phyloP scores from a whole-genome alignment of 345 rosid genomes.

The Citrus maxima region DNA sequence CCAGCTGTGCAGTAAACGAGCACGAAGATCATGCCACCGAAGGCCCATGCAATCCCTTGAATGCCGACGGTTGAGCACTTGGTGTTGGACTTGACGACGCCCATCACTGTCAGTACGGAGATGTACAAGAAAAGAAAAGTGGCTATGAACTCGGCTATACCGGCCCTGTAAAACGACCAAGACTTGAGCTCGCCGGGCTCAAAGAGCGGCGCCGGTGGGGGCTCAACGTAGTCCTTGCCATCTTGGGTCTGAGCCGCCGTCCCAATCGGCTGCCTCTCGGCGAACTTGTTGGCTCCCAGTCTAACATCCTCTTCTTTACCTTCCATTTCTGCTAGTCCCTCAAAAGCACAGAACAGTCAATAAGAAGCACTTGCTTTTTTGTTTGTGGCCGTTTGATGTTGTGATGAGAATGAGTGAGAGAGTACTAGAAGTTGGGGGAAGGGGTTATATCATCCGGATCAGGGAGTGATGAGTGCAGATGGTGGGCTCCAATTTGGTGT shows the following conservation, averaged over 20 bases:
- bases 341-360: background rate
- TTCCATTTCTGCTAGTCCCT: conserved; percentile 23
- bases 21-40: conserved; percentile 65
- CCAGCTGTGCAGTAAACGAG: conserved; percentile 66
- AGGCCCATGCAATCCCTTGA: conserved; percentile 66
- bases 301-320: conserved; percentile 56
- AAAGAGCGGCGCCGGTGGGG: conserved; percentile 48
- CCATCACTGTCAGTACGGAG: conserved; percentile 53
- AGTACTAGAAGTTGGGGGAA: background rate
- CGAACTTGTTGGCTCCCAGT: conserved; percentile 52
- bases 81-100: conserved; percentile 21
- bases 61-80: conserved; percentile 51
- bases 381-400: background rate
- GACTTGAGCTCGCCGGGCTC: conserved; percentile 36
- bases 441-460: conserved; percentile 18
- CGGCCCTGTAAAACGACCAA: conserved; percentile 56
- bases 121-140: conserved; percentile 49
- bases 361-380: background rate
- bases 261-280: conserved; percentile 51
- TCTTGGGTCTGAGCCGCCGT: conserved; percentile 48
- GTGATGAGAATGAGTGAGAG: background rate
- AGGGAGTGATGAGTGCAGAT: background rate
- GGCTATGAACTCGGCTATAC: conserved; percentile 52
- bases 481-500: conserved; percentile 17
- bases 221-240: conserved; percentile 44